Evolutionary conservation across 768 basidiomycete species (phyloP).

Genomic region (Floccularia luteovirens): DNA sequence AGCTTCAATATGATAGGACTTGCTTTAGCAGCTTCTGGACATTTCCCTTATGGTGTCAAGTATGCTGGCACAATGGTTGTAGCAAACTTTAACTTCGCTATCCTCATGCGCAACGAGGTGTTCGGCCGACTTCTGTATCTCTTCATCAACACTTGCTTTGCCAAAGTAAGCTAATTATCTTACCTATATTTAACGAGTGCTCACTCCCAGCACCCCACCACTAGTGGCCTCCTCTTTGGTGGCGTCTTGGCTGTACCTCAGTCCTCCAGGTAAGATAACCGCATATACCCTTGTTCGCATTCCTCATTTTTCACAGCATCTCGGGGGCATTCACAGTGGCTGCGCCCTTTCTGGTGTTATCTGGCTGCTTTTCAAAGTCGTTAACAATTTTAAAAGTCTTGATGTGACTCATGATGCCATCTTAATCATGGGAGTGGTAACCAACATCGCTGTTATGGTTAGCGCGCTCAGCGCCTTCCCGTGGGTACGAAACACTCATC

Average conservation of each 20-base stretch:
- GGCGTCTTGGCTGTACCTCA: conserved; percentile 65
- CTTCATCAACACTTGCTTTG: conserved; percentile 61
- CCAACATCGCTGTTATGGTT: conserved; percentile 46
- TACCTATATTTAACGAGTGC: conserved; percentile 2
- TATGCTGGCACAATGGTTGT: conserved; percentile 63
- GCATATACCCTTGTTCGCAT: neutral
- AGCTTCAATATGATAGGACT: conserved; percentile 57
- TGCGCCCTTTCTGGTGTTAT: conserved; percentile 64
- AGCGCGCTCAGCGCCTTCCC: conserved; percentile 64
- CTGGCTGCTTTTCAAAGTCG: conserved; percentile 62
- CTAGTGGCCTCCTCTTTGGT: conserved; percentile 71
- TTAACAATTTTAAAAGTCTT: conserved; percentile 44
- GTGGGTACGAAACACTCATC: conserved; percentile 74
- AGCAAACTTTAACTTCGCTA: conserved; percentile 64
- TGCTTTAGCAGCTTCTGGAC: conserved; percentile 52
- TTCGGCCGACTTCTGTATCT: conserved; percentile 65
- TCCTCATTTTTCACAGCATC: conserved; percentile 36
- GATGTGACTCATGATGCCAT: conserved; percentile 46
- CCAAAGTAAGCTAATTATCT: conserved; percentile 39
- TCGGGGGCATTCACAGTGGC: conserved; percentile 75
- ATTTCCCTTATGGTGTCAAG: conserved; percentile 54
- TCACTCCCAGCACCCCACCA: no score
- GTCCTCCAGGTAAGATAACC: conserved; percentile 45
- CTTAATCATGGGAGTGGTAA: conserved; percentile 54
- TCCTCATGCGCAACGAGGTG: conserved; percentile 72